Conservation (phyloP, 2,329 filamentous ascomycete genomes). For the Xylariaceae sp. region DNA sequence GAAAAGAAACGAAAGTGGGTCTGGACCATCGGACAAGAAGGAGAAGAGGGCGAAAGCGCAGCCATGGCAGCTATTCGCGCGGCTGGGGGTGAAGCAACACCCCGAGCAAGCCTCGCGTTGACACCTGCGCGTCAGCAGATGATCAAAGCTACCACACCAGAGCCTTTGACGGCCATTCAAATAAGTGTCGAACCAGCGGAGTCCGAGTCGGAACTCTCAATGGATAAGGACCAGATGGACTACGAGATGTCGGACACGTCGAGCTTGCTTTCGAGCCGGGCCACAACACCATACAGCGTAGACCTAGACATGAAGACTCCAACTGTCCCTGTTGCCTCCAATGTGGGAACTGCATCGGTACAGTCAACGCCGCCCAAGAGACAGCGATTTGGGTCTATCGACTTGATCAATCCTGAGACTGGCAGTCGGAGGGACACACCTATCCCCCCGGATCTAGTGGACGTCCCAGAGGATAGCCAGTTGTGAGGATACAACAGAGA, state of each 20-base stretch:
- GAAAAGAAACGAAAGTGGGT: conserved; percentile 64
- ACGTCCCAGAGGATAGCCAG: neutral
- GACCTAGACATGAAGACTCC: conserved; percentile 39
- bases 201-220: conserved; percentile 18
- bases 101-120: conserved; percentile 11
- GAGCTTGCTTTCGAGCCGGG: conserved; percentile 36
- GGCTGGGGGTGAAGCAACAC: conserved; percentile 28
- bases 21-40: conserved; percentile 59
- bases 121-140: conserved; percentile 2
- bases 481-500: neutral
- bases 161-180: conserved; percentile 21
- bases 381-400: conserved; percentile 26
- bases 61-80: conserved; percentile 39
- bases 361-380: conserved; percentile 6
- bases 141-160: conserved; percentile 13
- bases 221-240: conserved; percentile 30
- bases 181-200: conserved; percentile 36
- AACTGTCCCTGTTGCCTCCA: conserved; percentile 18
- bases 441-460: conserved; percentile 30
- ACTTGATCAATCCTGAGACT: conserved; percentile 26
- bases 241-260: conserved; percentile 50
- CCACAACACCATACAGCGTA: conserved; percentile 24
- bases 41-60: conserved; percentile 38
- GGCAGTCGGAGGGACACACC: conserved; percentile 34
- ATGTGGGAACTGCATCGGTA: neutral